Conservation (phyloP, 805 yeast species). For the Candida maris region DNA sequence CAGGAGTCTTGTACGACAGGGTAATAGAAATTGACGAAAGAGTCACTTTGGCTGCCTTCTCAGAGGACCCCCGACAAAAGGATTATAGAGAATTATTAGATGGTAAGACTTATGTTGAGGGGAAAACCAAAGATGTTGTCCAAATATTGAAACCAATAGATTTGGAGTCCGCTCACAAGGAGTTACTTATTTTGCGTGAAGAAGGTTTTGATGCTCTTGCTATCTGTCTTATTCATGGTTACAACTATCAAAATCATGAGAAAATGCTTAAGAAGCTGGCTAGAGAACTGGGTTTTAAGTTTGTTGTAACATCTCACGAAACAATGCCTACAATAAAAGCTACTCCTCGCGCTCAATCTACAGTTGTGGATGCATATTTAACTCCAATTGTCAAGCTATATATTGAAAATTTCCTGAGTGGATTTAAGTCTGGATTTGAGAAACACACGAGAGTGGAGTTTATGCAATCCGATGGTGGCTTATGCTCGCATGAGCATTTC, state of each 20-base stretch:
- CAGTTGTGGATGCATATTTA: conserved; percentile 39
- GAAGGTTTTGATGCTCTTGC: conserved; percentile 32
- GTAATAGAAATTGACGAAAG: conserved; percentile 18
- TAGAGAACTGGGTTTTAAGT: conserved; percentile 46
- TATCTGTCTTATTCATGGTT: conserved; percentile 35
- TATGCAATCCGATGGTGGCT: conserved; percentile 58
- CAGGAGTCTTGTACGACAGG: conserved; percentile 14
- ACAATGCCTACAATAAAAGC: conserved; percentile 35
- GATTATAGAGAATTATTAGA: conserved; percentile 16
- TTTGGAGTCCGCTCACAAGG: conserved; percentile 11
- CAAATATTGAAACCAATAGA: conserved; percentile 35
- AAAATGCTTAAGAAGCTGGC: conserved; percentile 32
- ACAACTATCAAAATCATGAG: conserved; percentile 36
- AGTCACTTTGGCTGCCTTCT: conserved; percentile 21
- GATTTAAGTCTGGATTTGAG: conserved; percentile 31
- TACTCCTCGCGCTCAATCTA: conserved; percentile 38
- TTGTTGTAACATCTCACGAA: conserved; percentile 34
- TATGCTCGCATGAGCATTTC: conserved; percentile 48
- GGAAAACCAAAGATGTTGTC: conserved; percentile 37
- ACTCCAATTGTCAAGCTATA: conserved; percentile 39
- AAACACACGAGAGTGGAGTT: conserved; percentile 38
- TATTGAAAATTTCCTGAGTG: conserved; percentile 34
- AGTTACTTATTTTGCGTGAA: conserved; percentile 22
- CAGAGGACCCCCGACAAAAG: conserved; percentile 17
- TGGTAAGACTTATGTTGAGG: conserved; percentile 28